Percentiles rank a stretch among this genome's conserved stretches.
phyloP scores from a whole-genome alignment of 768 basidiomycete species.

The Hericium erinaceus region DNA sequence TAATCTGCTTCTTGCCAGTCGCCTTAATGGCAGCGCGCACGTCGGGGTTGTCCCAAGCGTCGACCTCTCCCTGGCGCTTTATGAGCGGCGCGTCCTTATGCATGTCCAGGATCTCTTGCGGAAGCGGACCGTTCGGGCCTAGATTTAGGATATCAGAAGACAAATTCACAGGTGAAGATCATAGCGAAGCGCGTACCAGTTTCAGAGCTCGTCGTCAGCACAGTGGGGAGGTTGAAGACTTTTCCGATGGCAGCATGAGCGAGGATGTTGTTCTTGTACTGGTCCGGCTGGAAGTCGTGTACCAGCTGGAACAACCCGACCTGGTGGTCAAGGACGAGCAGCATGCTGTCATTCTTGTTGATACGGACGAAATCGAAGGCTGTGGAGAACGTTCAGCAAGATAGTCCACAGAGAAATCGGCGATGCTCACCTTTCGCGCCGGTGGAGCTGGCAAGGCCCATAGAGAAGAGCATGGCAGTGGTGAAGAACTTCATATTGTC shows the following conservation, averaged over 20 bases:
- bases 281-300: conserved; percentile 29
- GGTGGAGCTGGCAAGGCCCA: neutral
- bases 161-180: neutral
- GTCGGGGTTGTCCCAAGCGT: conserved; percentile 43
- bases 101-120: conserved; percentile 34
- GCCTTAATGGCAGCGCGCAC: conserved; percentile 38
- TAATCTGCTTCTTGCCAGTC: conserved; percentile 41
- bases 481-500: too few relatives aligned
- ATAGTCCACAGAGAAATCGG: neutral
- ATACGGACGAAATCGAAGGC: conserved; percentile 27
- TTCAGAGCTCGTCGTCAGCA: conserved; percentile 37
- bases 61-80: conserved; percentile 39
- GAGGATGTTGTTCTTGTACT: conserved; percentile 35
- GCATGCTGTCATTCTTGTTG: conserved; percentile 33
- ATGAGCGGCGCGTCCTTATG: conserved; percentile 35
- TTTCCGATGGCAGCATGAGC: conserved; percentile 38
- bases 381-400: neutral
- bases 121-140: conserved; percentile 43
- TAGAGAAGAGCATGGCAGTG: neutral
- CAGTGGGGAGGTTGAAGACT: conserved; percentile 35
- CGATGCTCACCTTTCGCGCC: neutral
- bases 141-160: neutral
- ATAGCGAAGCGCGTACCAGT: conserved; percentile 21
- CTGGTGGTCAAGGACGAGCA: conserved; percentile 43
- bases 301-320: conserved; percentile 38